phyloP scores from a whole-genome alignment of 139 green algal species.

The Coelastrella sp. region DNA sequence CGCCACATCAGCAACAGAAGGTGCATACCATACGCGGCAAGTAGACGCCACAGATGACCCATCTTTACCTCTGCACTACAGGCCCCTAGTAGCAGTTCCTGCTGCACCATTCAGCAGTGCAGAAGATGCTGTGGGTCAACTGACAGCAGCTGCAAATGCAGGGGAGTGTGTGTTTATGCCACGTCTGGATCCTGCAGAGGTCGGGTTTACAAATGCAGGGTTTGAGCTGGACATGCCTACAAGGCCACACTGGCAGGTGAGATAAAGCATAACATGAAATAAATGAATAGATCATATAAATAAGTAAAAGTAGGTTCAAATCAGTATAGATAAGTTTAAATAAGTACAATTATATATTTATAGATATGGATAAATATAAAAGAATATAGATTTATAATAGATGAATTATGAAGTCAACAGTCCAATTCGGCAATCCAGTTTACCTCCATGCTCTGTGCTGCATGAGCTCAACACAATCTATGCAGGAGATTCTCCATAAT shows the following conservation, averaged over 20 bases:
- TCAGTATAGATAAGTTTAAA: too few species aligned
- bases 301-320: too few species aligned
- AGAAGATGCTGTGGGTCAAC: not conserved
- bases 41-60: slow-evolving; percentile 21
- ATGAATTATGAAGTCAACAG: too few species aligned
- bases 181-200: slow-evolving; percentile 40
- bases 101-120: not conserved
- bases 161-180: slow-evolving; percentile 34
- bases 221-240: slow-evolving; percentile 60
- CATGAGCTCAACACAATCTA: not conserved
- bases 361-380: too few species aligned
- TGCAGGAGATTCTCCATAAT: slow-evolving; percentile 7
- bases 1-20: not conserved
- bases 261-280: not conserved
- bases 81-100: slow-evolving; percentile 7
- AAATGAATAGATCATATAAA: too few species aligned
- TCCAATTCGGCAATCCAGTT: too few species aligned
- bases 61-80: slow-evolving; percentile 21
- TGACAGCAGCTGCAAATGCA: not conserved
- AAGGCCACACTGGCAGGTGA: slow-evolving; percentile 58
- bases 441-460: too few species aligned
- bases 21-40: not conserved
- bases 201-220: slow-evolving; percentile 54
- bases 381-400: too few species aligned
- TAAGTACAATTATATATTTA: too few species aligned